Base-by-base conservation (phyloP, 768 basidiomycete genomes). In the Exidia glandulosa region DNA sequence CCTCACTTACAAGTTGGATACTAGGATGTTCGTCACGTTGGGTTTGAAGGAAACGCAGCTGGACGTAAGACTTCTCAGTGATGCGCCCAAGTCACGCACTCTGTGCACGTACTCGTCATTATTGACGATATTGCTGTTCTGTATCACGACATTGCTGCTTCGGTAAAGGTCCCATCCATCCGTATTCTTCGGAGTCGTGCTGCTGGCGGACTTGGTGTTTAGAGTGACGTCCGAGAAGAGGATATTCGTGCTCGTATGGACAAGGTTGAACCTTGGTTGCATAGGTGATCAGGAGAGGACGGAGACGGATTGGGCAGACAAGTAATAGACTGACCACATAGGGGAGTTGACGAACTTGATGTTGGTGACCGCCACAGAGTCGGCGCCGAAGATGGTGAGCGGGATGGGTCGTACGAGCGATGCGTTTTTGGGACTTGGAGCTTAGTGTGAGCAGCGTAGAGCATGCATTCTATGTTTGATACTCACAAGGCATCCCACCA, bases 121-220 rank as follows among this genome's bases (percentile, higher is more conserved):
- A 57, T 77, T 78, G 64, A 74, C 65, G 50, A 78, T 69, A 37
- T 66, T 70, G 5, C 73, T 74, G 54, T 77, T 67, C 13, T 66
- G 64, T 33, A 79, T 73, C 13, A 63, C 60, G n/a, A 69, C 66
- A 29, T 68, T 59, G 66, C 72, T 48, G 70, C 67, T 32, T 63
- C 81, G 77, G 66, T 84, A 84, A 36, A 81, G 78, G 64, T 85
- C 79, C 83, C 83, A 84, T 3, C 84, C 84, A 71, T 74, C 75
- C 5, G 81, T 82, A 62, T 84, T 83, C 29, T 71, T 67, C 2
- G 79, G 74, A 0, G 58, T 62, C 60, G 78, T 69, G 10, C 69
- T 72, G 5, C 77, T 78, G 14, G 74, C 79, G 3, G 81, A 80
- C 2, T 67, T 69, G 3, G 80, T 75, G 48, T 70, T 71, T 58